These are phyloP conservation scores for Trypanosoma conorhini DNA, from an alignment of 208 protist species.

Conservation along the genomic window DNA sequence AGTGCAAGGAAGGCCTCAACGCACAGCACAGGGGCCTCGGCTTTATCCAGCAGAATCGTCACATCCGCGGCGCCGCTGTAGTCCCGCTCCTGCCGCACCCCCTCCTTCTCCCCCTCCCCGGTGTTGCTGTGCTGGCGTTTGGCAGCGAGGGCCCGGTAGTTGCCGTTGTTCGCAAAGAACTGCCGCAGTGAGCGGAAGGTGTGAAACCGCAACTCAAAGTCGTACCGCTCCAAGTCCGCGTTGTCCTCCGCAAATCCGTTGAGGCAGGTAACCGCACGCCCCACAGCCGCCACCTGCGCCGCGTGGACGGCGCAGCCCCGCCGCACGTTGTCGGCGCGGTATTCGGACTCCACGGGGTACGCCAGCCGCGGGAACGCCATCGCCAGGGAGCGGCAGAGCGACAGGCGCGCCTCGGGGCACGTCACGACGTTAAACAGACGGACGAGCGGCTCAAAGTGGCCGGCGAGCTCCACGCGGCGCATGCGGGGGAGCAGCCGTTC, in stretches of 20 bases:
- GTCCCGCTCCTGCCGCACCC: slow-evolving; percentile 52
- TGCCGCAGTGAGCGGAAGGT: slow-evolving; percentile 71
- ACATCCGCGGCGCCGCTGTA: slow-evolving; percentile 74
- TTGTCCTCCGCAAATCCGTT: slow-evolving; percentile 73
- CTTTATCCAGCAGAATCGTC: slow-evolving; percentile 52
- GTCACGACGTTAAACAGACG: slow-evolving; percentile 81
- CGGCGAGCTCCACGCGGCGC: slow-evolving; percentile 22
- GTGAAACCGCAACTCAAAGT: slow-evolving; percentile 89
- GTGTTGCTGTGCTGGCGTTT: background rate
- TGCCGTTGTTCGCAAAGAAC: slow-evolving; percentile 80
- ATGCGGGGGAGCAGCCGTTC: slow-evolving; percentile 29
- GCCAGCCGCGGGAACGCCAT: slow-evolving; percentile 14
- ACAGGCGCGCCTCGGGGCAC: slow-evolving; percentile 63
- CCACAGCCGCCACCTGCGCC: slow-evolving; percentile 59
- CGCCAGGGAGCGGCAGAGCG: slow-evolving; percentile 51
- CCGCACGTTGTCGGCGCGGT: slow-evolving; percentile 5
- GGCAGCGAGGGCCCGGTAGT: slow-evolving; percentile 30
- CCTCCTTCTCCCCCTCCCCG: background rate
- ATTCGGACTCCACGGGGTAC: background rate
- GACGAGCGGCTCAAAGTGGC: slow-evolving; percentile 69
- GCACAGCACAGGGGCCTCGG: slow-evolving; percentile 48
- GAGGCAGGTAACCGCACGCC: slow-evolving; percentile 62
- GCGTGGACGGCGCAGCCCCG: slow-evolving; percentile 1
- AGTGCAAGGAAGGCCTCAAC: slow-evolving; percentile 59
- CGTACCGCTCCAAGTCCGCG: slow-evolving; percentile 63